Evolutionary conservation across 2,329 filamentous ascomycete species (phyloP).

Genomic region (Nectriaceae sp.): DNA sequence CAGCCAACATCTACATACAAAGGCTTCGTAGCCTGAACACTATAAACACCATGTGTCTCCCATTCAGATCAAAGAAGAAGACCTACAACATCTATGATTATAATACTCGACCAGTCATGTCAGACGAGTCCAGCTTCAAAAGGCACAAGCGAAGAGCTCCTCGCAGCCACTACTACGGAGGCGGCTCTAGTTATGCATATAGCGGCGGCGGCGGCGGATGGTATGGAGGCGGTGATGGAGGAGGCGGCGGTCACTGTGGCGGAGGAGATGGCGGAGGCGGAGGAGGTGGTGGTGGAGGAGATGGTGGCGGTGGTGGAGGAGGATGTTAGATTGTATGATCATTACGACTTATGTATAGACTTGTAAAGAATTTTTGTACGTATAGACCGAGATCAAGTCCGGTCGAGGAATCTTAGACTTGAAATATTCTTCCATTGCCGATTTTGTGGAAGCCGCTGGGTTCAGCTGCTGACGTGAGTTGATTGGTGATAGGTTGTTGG

Average conservation of each 20-base stretch:
- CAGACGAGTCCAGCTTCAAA: background rate
- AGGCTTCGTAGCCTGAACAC: background rate
- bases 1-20: constrained; percentile 14
- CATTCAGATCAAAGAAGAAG: constrained; percentile 3
- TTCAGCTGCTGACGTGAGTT: too few species aligned
- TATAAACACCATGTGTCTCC: constrained; percentile 6
- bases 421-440: too few species aligned
- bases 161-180: background rate
- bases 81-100: constrained; percentile 1
- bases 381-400: too few species aligned
- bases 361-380: too few species aligned
- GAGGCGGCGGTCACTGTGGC: background rate
- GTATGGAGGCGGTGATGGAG: background rate
- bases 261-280: background rate
- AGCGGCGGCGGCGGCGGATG: too few species aligned
- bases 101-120: constrained; percentile 4
- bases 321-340: background rate
- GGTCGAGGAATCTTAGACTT: too few species aligned
- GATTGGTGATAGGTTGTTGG: too few species aligned
- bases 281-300: background rate
- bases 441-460: too few species aligned
- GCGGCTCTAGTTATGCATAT: background rate
- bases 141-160: background rate
- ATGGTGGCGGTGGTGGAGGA: background rate
- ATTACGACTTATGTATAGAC: too few species aligned